These are phyloP conservation scores for Lecanicillium sp. DNA, from an alignment of 2,329 filamentous ascomycete species.

Conservation along the genomic window DNA sequence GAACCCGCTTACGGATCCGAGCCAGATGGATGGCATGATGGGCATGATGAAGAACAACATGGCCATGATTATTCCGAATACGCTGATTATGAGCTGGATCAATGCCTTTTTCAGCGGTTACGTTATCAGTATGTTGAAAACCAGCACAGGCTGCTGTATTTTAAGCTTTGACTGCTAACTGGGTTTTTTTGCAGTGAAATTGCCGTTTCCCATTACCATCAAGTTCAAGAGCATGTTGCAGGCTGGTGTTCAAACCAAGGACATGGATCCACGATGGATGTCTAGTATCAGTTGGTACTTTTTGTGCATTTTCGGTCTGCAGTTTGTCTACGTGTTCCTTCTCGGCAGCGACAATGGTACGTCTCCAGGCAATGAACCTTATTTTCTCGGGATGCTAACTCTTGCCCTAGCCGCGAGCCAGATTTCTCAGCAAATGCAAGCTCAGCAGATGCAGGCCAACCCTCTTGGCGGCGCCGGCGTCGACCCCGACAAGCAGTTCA, in stretches of 20 bases:
- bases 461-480: constrained; percentile 81
- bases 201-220: constrained; percentile 94
- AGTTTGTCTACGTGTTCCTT: constrained; percentile 95
- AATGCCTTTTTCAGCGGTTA: constrained; percentile 98
- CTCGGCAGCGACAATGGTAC: constrained; percentile 91
- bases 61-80: constrained; percentile 99
- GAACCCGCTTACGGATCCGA: constrained; percentile 92
- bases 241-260: constrained; percentile 88
- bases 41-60: constrained; percentile 99
- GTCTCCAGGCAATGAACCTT: constrained; percentile 19
- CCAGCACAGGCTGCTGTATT: neutral
- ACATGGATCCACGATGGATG: constrained; percentile 97
- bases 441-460: constrained; percentile 39
- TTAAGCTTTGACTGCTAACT: neutral
- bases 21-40: constrained; percentile 99
- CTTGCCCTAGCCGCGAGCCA: constrained; percentile 71
- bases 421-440: constrained; percentile 82
- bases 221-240: constrained; percentile 99
- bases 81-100: constrained; percentile 99
- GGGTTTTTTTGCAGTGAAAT: constrained; percentile 72
- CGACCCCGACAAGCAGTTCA: constrained; percentile 92
- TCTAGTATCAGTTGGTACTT: constrained; percentile 99
- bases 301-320: constrained; percentile 89
- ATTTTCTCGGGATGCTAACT: constrained; percentile 10
- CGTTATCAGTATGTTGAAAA: constrained; percentile 69